These are phyloP conservation scores for Phaeosphaeria sp. DNA, from an alignment of 2,329 filamentous ascomycete species.

Conservation along the genomic window DNA sequence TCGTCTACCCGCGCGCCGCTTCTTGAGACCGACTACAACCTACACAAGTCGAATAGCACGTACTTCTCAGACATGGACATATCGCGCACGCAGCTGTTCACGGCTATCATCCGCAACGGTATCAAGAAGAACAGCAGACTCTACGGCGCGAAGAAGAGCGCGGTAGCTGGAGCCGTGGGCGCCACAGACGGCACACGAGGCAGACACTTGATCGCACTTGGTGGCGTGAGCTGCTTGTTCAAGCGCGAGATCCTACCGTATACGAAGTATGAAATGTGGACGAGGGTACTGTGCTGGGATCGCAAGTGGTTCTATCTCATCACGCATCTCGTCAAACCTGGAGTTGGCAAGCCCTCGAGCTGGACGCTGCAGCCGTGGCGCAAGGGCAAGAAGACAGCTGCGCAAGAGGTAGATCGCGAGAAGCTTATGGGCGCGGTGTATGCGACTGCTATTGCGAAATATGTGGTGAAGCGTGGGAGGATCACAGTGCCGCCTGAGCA, in stretches of 20 bases:
- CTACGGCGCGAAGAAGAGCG: slow-evolving; percentile 27
- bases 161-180: slow-evolving; percentile 20
- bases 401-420: slow-evolving; percentile 33
- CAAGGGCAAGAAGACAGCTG: slow-evolving; percentile 24
- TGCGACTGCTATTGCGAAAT: slow-evolving; percentile 58
- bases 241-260: slow-evolving; percentile 56
- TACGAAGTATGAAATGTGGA: slow-evolving; percentile 56
- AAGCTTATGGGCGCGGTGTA: slow-evolving; percentile 54
- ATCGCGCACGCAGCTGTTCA: slow-evolving; percentile 80
- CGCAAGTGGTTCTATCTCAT: slow-evolving; percentile 60
- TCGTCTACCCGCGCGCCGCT: slow-evolving; percentile 71
- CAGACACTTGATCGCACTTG: slow-evolving; percentile 52
- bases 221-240: slow-evolving; percentile 57
- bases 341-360: slow-evolving; percentile 48
- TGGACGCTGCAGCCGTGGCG: slow-evolving; percentile 58
- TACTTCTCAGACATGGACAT: slow-evolving; percentile 61
- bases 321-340: slow-evolving; percentile 56
- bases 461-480: slow-evolving; percentile 63
- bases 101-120: slow-evolving; percentile 56
- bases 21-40: slow-evolving; percentile 10
- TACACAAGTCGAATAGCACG: slow-evolving; percentile 12
- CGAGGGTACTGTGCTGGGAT: slow-evolving; percentile 57
- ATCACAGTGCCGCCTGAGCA: slow-evolving; percentile 85
- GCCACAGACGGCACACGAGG: slow-evolving; percentile 28
- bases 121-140: slow-evolving; percentile 45